These are phyloP conservation scores for Tremella mesenterica DNA, from an alignment of 768 basidiomycete species.

Conservation along the genomic window DNA sequence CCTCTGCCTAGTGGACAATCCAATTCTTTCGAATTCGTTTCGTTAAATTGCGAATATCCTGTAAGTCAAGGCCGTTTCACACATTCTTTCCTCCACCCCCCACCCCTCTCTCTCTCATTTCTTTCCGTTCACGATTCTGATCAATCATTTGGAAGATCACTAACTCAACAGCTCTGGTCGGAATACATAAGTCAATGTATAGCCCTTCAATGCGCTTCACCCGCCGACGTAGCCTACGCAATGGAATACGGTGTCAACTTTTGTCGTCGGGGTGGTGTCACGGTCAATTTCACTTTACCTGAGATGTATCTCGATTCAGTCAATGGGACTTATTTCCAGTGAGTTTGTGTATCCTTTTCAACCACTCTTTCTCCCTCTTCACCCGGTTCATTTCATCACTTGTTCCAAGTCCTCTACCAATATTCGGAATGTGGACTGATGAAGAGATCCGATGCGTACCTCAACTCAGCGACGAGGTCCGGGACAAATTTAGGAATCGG, in stretches of 20 bases:
- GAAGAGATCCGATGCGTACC: too few relatives aligned
- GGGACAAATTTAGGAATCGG: too few relatives aligned
- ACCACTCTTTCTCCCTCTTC: too few relatives aligned
- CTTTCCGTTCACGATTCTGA: not conserved
- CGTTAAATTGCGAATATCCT: slow-evolving; percentile 7
- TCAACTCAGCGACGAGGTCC: too few relatives aligned
- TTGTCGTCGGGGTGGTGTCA: slow-evolving; percentile 24
- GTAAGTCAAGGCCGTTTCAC: slow-evolving; percentile 8
- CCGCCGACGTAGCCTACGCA: slow-evolving; percentile 31
- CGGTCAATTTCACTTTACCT: slow-evolving; percentile 19
- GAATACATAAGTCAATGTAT: slow-evolving; percentile 17
- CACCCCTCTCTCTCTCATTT: not conserved
- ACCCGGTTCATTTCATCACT: too few relatives aligned
- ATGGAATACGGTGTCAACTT: slow-evolving; percentile 18
- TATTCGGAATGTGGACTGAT: too few relatives aligned
- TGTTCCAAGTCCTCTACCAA: too few relatives aligned
- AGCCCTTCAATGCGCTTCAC: slow-evolving; percentile 12
- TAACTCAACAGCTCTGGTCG: not conserved
- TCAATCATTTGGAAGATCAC: too few relatives aligned
- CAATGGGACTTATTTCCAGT: slow-evolving; percentile 22
- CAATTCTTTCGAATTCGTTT: not conserved
- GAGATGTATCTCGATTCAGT: slow-evolving; percentile 12
- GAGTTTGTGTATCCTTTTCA: slow-evolving; percentile 10
- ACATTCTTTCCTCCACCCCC: not conserved
- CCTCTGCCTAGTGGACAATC: not conserved